Conservation (phyloP, 768 basidiomycete genomes). For the Tylopilus subfusipes region DNA sequence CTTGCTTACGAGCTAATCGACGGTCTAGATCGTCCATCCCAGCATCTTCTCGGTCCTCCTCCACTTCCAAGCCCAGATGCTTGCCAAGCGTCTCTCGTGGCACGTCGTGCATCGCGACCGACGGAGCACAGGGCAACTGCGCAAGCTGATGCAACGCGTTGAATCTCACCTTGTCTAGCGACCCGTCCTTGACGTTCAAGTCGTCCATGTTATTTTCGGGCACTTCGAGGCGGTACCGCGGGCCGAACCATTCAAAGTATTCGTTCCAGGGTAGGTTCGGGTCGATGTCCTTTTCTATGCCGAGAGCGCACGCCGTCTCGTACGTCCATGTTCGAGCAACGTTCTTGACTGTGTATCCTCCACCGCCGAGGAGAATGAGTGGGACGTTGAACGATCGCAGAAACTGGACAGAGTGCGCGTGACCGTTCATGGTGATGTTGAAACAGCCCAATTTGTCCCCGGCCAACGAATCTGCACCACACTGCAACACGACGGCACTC, state of each 20-base stretch:
- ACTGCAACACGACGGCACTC: slow-evolving; percentile 86
- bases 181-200: slow-evolving; percentile 75
- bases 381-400: slow-evolving; percentile 81
- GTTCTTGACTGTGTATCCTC: slow-evolving; percentile 97
- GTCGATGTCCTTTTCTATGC: slow-evolving; percentile 74
- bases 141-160: slow-evolving; percentile 53
- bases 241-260: slow-evolving; percentile 98
- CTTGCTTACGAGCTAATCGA: slow-evolving; percentile 64
- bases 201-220: slow-evolving; percentile 93
- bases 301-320: slow-evolving; percentile 95
- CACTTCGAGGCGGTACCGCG: slow-evolving; percentile 90
- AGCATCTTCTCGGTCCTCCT: slow-evolving; percentile 38
- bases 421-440: slow-evolving; percentile 94
- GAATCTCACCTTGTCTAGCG: slow-evolving; percentile 77
- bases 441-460: slow-evolving; percentile 96
- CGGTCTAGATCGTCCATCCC: slow-evolving; percentile 62
- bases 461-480: slow-evolving; percentile 92
- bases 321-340: slow-evolving; percentile 94
- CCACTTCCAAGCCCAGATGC: slow-evolving; percentile 55
- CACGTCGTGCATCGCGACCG: slow-evolving; percentile 81
- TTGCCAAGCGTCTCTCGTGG: slow-evolving; percentile 65
- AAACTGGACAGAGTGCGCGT: slow-evolving; percentile 87
- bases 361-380: slow-evolving; percentile 88
- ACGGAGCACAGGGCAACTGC: slow-evolving; percentile 70
- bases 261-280: slow-evolving; percentile 79